Base-by-base conservation (phyloP, 140 eudicot species). In the Anethum foeniculum region DNA sequence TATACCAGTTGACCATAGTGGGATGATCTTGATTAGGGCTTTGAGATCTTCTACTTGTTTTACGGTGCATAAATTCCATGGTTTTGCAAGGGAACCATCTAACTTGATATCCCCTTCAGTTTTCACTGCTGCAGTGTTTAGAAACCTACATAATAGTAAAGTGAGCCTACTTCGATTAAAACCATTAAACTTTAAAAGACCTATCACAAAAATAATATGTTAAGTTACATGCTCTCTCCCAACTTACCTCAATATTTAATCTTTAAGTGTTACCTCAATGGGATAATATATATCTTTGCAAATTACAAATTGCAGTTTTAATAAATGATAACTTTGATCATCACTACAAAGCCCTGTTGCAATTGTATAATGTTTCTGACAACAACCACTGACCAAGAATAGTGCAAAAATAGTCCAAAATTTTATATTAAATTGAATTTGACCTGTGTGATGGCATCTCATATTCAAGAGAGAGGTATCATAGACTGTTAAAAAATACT, bases 1-100 rank as follows among this genome's bases (percentile, higher is more conserved):
- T 0, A 86, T 71, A 58, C 85, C 77, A 25, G 82, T 54, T 5
- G 87, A 46, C 89, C 85, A 86, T 5, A 86, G 65, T 62, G 87
- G 89, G 39, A 83, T 10, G 44, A 86, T 49, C 74, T 78, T 83
- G 68, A 83, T 80, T 1, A 86, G 30, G 76, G 46, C 47, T 77
- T 84, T 81, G 12, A 81, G 79, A 49, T 81, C 84, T 52, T 81
- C 84, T 62, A 81, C 84, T 56, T 81, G 74, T 81, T 81, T 71
- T 18, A 81, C 79, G 3, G 84, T 73, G 80, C 84, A 81, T 73
- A 81, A 21, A 46, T 74, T 73, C 80, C 84, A 73, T 73, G 79
- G 80, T 56, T 73, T 81, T 30, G 56, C 79, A 16, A 73, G 48
- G 15, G 79, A 81, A 6, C 84, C 84, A 7, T 81, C 84, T 38